A percentile compares a stretch with the other conserved stretches of the same genome.
Conservation (phyloP, 2,329 filamentous ascomycete species). For the Aureobasidium vineae region DNA sequence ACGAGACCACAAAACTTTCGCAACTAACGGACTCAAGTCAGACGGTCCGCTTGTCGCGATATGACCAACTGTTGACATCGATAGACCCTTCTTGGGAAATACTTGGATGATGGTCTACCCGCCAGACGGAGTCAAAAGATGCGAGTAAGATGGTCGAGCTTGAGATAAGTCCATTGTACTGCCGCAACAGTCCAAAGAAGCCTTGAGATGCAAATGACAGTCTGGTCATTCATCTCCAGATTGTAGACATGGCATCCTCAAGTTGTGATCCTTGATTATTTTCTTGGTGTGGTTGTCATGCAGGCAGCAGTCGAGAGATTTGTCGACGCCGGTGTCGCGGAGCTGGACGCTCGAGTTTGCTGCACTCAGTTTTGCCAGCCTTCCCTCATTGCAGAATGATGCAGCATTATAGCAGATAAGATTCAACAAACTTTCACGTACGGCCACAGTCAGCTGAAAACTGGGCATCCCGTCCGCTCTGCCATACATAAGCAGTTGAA, state of each 20-base stretch:
- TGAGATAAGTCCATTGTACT: constrained; percentile 19
- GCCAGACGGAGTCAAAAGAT: constrained; percentile 17
- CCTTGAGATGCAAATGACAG: neutral
- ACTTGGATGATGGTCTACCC: neutral
- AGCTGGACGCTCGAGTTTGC: neutral
- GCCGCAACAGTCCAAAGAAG: constrained; percentile 16
- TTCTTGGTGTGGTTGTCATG: neutral
- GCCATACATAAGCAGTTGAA: too few species aligned
- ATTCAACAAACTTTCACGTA: too few species aligned
- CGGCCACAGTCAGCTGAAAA: too few species aligned
- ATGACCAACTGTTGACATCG: constrained; percentile 8
- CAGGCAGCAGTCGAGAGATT: neutral
- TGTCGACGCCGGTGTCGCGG: neutral
- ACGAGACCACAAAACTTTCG: constrained; percentile 11
- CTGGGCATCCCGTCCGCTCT: too few species aligned
- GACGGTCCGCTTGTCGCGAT: constrained; percentile 4
- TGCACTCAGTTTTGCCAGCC: neutral
- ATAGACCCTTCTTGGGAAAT: constrained; percentile 9
- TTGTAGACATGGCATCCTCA: neutral
- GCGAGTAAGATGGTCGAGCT: neutral
- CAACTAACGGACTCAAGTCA: constrained; percentile 21
- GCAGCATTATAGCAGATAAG: too few species aligned
- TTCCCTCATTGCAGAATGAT: too few species aligned
- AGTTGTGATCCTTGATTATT: neutral
- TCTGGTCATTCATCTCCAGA: neutral